Conservation (phyloP, 306 rosid species). For the Morella rubra region DNA sequence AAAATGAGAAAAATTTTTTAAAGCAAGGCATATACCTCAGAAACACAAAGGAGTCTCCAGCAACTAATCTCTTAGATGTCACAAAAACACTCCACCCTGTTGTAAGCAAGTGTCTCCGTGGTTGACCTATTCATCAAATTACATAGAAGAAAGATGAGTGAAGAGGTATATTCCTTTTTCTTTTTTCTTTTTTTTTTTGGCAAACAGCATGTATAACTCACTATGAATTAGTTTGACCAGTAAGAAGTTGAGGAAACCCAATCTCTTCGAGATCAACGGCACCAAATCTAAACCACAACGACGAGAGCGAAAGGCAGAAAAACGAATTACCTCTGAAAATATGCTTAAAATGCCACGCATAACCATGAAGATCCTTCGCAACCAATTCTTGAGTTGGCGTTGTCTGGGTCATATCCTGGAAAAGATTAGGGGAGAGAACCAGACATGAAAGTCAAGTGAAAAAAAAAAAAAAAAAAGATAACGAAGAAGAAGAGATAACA, state of each 20-base stretch:
- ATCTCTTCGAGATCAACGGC: not conserved
- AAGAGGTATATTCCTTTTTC: slow-evolving; percentile 1
- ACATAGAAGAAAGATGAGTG: slow-evolving; percentile 11
- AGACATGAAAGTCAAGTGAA: slow-evolving; percentile 14
- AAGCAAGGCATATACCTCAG: slow-evolving; percentile 48
- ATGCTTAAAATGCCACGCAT: slow-evolving; percentile 93
- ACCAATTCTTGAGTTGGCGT: slow-evolving; percentile 95
- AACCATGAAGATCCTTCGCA: slow-evolving; percentile 90
- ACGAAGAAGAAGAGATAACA: not conserved
- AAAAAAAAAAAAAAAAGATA: not conserved
- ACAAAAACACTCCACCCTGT: slow-evolving; percentile 99
- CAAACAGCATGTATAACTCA: not conserved
- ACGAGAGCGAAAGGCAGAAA: slow-evolving; percentile 12
- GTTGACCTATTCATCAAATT: slow-evolving; percentile 68
- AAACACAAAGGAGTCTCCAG: slow-evolving; percentile 92
- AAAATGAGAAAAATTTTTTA: not conserved
- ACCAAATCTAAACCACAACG: slow-evolving; percentile 3
- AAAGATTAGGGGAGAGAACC: not conserved
- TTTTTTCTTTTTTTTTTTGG: not conserved
- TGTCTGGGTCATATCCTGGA: slow-evolving; percentile 79
- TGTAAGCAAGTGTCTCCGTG: slow-evolving; percentile 92
- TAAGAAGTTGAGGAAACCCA: not conserved
- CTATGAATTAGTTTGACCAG: not conserved
- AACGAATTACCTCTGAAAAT: slow-evolving; percentile 73
- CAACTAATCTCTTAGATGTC: slow-evolving; percentile 84